Evolutionary conservation across 1,139 yeast genomes (phyloP), one percentile per base, ranked within the genome.

Genomic region (Suhomyces taliae): DNA sequence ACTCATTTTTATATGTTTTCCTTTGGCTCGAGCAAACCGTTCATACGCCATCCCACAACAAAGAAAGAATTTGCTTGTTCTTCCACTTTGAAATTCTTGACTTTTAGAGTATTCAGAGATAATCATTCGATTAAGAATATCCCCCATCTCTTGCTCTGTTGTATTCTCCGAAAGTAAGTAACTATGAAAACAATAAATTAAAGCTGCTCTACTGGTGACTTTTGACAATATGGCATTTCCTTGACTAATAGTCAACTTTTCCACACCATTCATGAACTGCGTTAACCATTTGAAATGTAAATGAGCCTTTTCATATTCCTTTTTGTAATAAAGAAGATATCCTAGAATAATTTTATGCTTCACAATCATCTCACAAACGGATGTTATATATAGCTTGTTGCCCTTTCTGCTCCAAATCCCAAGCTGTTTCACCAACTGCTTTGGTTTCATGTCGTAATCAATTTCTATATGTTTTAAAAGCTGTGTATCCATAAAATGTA

Each of bases 31-130:
- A 4, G 67, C 56, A 11, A 59, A 37, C 33, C 43, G 48, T 45
- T 66, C 69, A 47, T 55, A 61, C 2, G 59, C 44, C 14, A 47
- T 41, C 0, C 67, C 68, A 46, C 57, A 55, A 11, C 51, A 41
- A 2, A 54, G 39, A 44, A 64, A 65, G 41, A 51, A 58, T 8
- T 47, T 48, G 38, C 57, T 32, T 27, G 38, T n/a, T 37, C 47
- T 29, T 4, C 44, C 44, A 9, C 11, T 6, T 7, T 27, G 27
- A 24, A 32, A 33, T 9, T 44, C 46, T 9, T 36, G 34, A 7
- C 12, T 27, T 14, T 32, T 39, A 2, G 40, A 32, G n/a, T 39
- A 37, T 1, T 33, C 26, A 2, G 34, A 31, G 6, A 29, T n/a
- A 2, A 26, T 14, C 36, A 43, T 34, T 26, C 27, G 19, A 9